A percentile compares a stretch with the other conserved stretches of the same genome.
phyloP scores from a whole-genome alignment of 2,329 filamentous ascomycete genomes.

The Claviceps cyperi region DNA sequence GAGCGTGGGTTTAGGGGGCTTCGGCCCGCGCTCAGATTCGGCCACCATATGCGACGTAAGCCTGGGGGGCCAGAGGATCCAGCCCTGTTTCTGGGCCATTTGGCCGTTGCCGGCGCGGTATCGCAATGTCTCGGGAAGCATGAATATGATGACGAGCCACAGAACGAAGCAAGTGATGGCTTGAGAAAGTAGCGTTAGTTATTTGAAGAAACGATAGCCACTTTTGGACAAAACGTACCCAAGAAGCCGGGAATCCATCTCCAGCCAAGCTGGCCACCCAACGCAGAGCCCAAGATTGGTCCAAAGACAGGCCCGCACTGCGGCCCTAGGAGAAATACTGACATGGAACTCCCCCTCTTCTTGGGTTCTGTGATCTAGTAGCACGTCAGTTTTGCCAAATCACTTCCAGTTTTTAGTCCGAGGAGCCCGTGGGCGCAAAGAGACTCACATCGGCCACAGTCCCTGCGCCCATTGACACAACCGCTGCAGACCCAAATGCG shows the following conservation, averaged over 20 bases:
- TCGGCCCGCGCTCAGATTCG: constrained; percentile 12
- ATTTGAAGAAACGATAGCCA: background rate
- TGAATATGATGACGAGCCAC: constrained; percentile 16
- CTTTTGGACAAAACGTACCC: constrained; percentile 2
- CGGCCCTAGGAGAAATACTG: constrained; percentile 27
- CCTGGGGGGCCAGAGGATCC: constrained; percentile 11
- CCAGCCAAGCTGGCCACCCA: constrained; percentile 22
- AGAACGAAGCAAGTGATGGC: constrained; percentile 18
- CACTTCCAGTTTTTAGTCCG: too few species aligned
- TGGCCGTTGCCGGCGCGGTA: constrained; percentile 28
- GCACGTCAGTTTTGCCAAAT: background rate
- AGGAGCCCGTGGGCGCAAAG: too few species aligned
- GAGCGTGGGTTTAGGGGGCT: constrained; percentile 16
- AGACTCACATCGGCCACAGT: constrained; percentile 23
- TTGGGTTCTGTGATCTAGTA: constrained; percentile 19
- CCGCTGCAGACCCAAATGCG: constrained; percentile 26
- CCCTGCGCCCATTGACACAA: constrained; percentile 27
- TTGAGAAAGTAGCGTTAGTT: constrained; percentile 1
- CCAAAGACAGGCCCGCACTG: constrained; percentile 30
- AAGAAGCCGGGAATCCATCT: constrained; percentile 30
- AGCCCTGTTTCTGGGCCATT: constrained; percentile 9
- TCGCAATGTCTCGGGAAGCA: constrained; percentile 31
- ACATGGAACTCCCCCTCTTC: constrained; percentile 24
- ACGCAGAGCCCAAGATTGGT: constrained; percentile 26
- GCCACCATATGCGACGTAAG: constrained; percentile 12